Percentiles rank a stretch among this genome's conserved stretches.
Conservation (phyloP, 2,329 filamentous ascomycete genomes). For the Paecilomyces formosus region DNA sequence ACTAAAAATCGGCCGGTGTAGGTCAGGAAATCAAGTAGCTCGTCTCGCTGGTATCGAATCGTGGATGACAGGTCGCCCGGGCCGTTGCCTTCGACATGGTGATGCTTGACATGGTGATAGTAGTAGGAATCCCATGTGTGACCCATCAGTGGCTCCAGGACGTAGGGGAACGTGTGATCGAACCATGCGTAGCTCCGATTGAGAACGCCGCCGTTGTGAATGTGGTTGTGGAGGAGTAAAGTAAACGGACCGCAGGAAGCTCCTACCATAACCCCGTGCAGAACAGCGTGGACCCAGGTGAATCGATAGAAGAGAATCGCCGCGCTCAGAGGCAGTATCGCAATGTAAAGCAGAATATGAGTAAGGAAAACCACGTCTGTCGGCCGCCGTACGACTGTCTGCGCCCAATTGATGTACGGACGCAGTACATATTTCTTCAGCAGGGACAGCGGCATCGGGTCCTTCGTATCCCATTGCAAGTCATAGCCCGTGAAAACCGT, state of each 20-base stretch:
- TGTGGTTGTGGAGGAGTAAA: conserved; percentile 77
- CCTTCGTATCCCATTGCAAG: conserved; percentile 38
- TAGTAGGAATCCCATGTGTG: conserved; percentile 82
- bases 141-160: conserved; percentile 68
- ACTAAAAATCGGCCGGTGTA: conserved; percentile 70
- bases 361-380: conserved; percentile 74
- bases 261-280: conserved; percentile 59
- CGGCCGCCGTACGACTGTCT: conserved; percentile 52
- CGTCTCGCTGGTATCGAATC: conserved; percentile 67
- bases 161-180: conserved; percentile 63
- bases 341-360: conserved; percentile 65
- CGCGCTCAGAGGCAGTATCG: conserved; percentile 63
- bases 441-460: conserved; percentile 36
- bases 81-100: conserved; percentile 75
- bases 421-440: conserved; percentile 41
- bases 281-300: conserved; percentile 57
- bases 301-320: conserved; percentile 59
- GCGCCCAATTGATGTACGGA: conserved; percentile 53
- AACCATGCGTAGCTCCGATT: conserved; percentile 47
- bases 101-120: conserved; percentile 80
- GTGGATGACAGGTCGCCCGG: conserved; percentile 70
- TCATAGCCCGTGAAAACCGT: conserved; percentile 42
- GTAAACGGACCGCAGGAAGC: conserved; percentile 69
- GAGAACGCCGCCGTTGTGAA: conserved; percentile 66
- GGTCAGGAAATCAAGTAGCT: conserved; percentile 56